Evolutionary conservation across 768 basidiomycete genomes (phyloP), one percentile per base, ranked within the genome.

Genomic region (Rhizopogon sp.): DNA sequence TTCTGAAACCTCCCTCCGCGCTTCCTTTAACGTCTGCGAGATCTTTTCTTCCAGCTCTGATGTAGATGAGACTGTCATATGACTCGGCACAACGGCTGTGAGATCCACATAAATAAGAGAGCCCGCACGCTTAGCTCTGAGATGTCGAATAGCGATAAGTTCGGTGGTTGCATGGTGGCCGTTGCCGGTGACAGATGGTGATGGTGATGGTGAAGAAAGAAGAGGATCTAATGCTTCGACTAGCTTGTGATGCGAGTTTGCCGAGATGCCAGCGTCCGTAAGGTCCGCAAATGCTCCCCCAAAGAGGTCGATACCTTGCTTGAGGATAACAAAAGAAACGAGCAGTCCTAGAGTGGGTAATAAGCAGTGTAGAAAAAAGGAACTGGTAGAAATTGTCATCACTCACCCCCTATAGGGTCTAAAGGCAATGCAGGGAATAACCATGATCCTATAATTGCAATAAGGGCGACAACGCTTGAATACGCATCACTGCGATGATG

Each of bases 401-500:
- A 56, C 79, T 69, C 63, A 84, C 96, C 96, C 59, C 97, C 97
- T 37, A 99, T 79, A 8, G 97, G 95, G 67, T 99, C 97, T 39
- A 98, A 75, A 55, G 97, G 90, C 52, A 91, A 66, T n/a, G 81
- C 76, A 14, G 94, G 93, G 69, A 90, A 89, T 60, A 84, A 76
- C 76, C 90, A 90, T 9, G 87, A 91, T 11, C 95, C 93, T 7
- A 98, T 72, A 64, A 99, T 99, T 14, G 96, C 95, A 44, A 88
- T 80, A 53, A 98, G 81, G 10, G 95, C 93, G 52, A 99, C 93
- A 47, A 88, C 61, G 62, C 93, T 95, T 3, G 93, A 94, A 65
- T 94, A 93, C 6, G 93, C 93, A 68, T 99, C 97, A 59, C 91
- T 94, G n/a, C 97, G 82, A 72, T 99, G 97, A 69, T 98, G 96